Percentiles rank a stretch among this genome's conserved stretches.
Evolutionary conservation across 106 monocot species (phyloP).

Genomic region (Dioscorea alata): DNA sequence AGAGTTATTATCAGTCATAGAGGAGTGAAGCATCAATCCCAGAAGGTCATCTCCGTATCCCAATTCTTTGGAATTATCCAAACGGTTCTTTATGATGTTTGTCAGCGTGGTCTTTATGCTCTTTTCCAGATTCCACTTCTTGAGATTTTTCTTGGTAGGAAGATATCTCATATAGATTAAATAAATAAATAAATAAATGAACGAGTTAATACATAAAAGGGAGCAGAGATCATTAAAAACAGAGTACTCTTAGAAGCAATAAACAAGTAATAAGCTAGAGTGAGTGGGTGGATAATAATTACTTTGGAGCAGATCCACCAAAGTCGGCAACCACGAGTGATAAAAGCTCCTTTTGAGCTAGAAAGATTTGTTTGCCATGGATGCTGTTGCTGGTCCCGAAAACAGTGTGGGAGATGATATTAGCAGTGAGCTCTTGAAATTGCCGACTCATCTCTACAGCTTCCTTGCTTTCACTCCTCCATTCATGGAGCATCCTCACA

Average conservation of each 20-base stretch:
- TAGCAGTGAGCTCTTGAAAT: constrained; percentile 52
- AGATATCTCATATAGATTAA: constrained; percentile 22
- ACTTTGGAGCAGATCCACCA: constrained; percentile 5
- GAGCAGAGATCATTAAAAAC: too few species aligned
- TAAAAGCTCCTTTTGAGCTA: constrained; percentile 37
- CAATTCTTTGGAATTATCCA: constrained; percentile 12
- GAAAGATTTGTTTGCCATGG: constrained; percentile 49
- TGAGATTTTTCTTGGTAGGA: constrained; percentile 28
- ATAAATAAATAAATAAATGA: neutral
- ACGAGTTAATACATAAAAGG: neutral
- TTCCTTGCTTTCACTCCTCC: neutral
- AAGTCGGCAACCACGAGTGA: constrained; percentile 1
- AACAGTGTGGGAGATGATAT: constrained; percentile 53
- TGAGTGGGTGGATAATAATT: too few species aligned
- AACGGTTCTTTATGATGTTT: constrained; percentile 24
- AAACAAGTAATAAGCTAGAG: neutral
- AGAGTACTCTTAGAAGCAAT: too few species aligned
- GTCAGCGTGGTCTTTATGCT: constrained; percentile 19
- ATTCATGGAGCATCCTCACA: constrained; percentile 21
- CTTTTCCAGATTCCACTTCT: constrained; percentile 25
- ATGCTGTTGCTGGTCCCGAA: constrained; percentile 39
- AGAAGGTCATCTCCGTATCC: constrained; percentile 50
- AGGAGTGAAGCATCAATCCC: constrained; percentile 61
- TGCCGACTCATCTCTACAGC: constrained; percentile 26
- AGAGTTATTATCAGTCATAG: neutral